Base-by-base conservation (phyloP, 176 grass and related monocot species). In the Musa troglodytarum region DNA sequence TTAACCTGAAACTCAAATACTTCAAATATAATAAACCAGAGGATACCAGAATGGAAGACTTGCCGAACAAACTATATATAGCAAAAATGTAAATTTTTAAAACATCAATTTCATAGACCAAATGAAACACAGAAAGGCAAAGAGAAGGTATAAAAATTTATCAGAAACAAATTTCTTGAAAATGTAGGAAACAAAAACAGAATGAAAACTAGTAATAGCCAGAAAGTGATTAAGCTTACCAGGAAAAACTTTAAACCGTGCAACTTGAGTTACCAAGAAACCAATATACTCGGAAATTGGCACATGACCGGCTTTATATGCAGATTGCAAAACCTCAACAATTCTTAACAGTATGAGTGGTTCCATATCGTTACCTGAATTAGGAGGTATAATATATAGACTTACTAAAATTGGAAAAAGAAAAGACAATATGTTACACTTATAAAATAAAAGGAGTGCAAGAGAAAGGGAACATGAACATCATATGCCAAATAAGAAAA, bases 251-350 rank as follows among this genome's bases (percentile, higher is more conserved):
- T 68, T 63, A 74, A 89, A 93, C 74, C 78, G 83, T 74, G 88
- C 88, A 85, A 93, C 83, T 88, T 93, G 76, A 73, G 86, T 77
- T 54, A 56, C 80, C 68, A 93, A 85, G 87, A 98, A 91, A 83
- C 84, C 78, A 76, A 98, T 85, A 65, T 93, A 88, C 11, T 87
- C 90, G 76, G 86, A 78, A 67, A 98, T 85, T 56, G 69, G 78
- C 54, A 91, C 68, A 72, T 56, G 77, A 57, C 88, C 90, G 64
- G 78, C 76, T 84, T 86, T 93, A 78, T 93, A 93, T 65, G 81
- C 65, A 55, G 80, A 85, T 53, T 98, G 90, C 79, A 98, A 65
- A 78, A 89, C 84, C 76, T 91, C 90, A 68, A 87, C 74, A 54
- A 89, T 76, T 71, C 79, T 91, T 72, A 89, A 73, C 75, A 98